These are phyloP conservation scores for Tausonia pullulans DNA, from an alignment of 1,284 basidiomycete genomes.

Conservation along the genomic window DNA sequence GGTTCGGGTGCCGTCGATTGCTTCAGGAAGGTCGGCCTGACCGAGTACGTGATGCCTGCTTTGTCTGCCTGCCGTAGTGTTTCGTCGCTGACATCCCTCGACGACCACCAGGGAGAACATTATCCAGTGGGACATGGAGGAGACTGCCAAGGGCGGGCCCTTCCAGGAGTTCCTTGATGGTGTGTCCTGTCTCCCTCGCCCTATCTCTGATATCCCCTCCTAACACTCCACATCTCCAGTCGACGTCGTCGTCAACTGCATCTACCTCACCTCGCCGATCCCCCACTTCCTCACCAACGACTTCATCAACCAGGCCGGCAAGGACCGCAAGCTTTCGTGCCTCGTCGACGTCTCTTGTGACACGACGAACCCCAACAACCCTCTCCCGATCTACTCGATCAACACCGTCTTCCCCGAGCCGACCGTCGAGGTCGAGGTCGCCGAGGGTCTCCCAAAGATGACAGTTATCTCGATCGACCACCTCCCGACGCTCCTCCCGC, in stretches of 20 bases:
- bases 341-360: constrained; percentile 99
- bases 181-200: constrained; percentile 21
- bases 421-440: constrained; percentile 74
- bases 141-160: constrained; percentile 94
- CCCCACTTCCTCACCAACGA: constrained; percentile 76
- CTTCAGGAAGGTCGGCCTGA: constrained; percentile 83
- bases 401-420: constrained; percentile 94
- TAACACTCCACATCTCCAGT: constrained; percentile 37
- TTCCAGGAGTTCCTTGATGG: constrained; percentile 87
- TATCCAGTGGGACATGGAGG: constrained; percentile 92
- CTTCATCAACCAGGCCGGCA: constrained; percentile 61
- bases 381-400: constrained; percentile 87
- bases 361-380: constrained; percentile 98
- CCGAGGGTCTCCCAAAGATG: constrained; percentile 50
- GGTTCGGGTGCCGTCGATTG: constrained; percentile 94
- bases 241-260: constrained; percentile 99
- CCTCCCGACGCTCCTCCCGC: constrained; percentile 84
- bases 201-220: background rate
- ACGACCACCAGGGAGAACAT: constrained; percentile 63
- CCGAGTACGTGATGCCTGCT: constrained; percentile 49
- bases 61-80: background rate
- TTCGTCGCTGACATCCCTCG: background rate
- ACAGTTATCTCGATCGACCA: constrained; percentile 96
- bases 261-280: constrained; percentile 84
- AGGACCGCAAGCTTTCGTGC: constrained; percentile 57